A percentile compares a stretch with the other conserved stretches of the same genome.
phyloP scores from a whole-genome alignment of 1,284 basidiomycete species.

The Tremellales sp. region DNA sequence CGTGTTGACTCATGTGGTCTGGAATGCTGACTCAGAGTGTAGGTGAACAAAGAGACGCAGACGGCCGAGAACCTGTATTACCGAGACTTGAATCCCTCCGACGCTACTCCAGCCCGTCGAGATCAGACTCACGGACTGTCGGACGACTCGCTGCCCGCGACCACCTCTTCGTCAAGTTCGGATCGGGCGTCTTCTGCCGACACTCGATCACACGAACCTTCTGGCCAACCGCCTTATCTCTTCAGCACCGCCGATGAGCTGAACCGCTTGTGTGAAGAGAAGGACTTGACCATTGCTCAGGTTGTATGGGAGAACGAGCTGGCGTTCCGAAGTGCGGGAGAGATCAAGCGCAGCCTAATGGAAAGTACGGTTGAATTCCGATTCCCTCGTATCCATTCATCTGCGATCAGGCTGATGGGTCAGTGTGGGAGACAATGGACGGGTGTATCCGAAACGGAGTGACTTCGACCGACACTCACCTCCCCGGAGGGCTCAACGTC shows the following conservation, averaged over 20 bases:
- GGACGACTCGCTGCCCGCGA: constrained; percentile 2
- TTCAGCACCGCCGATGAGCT: constrained; percentile 27
- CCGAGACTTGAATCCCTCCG: constrained; percentile 82
- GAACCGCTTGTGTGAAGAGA: constrained; percentile 20
- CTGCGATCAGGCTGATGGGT: constrained; percentile 55
- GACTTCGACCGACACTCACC: constrained; percentile 64
- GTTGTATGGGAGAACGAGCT: constrained; percentile 94
- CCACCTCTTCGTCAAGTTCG: neutral
- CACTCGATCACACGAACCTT: neutral
- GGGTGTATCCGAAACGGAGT: constrained; percentile 86
- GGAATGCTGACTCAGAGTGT: constrained; percentile 1
- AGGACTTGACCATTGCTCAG: constrained; percentile 75
- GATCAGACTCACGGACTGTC: constrained; percentile 60
- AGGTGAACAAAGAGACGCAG: constrained; percentile 50
- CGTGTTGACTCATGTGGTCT: neutral
- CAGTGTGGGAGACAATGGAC: constrained; percentile 91
- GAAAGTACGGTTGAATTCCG: constrained; percentile 21
- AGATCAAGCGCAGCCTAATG: constrained; percentile 68
- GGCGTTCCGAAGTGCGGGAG: constrained; percentile 67
- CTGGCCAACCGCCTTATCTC: constrained; percentile 58
- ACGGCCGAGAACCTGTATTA: constrained; percentile 92
- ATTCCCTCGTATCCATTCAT: neutral
- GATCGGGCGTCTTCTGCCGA: neutral
- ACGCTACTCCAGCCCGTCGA: constrained; percentile 71
- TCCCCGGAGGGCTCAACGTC: constrained; percentile 80